Evolutionary conservation across 768 basidiomycete species (phyloP).

Genomic region (Auriscalpium vulgare): DNA sequence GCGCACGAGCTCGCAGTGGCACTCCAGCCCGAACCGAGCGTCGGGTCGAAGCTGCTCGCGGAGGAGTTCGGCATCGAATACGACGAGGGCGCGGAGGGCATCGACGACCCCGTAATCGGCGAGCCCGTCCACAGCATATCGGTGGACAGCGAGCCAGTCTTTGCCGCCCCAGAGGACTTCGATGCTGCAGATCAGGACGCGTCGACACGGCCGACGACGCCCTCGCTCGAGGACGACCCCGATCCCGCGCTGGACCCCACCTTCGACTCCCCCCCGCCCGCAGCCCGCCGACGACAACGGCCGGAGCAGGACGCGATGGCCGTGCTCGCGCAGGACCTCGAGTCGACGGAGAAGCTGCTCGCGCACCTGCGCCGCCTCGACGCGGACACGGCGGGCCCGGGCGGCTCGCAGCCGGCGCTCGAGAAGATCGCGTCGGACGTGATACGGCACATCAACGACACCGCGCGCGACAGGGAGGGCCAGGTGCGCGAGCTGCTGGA

Average conservation of each 20-base stretch:
- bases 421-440: conserved; percentile 70
- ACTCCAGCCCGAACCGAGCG: conserved; percentile 79
- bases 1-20: conserved; percentile 85
- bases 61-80: conserved; percentile 90
- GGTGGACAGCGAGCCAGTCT: conserved; percentile 21
- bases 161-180: conserved; percentile 24
- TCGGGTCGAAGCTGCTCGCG: conserved; percentile 68
- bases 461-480: conserved; percentile 66
- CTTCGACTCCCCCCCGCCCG: conserved; percentile 30
- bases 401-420: conserved; percentile 28
- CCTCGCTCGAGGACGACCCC: conserved; percentile 18
- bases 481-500: conserved; percentile 75
- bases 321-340: conserved; percentile 63
- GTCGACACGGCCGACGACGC: neutral
- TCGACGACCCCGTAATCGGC: conserved; percentile 39
- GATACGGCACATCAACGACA: conserved; percentile 70
- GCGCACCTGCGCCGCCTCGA: conserved; percentile 65
- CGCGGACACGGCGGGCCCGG: conserved; percentile 25
- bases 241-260: conserved; percentile 34
- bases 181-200: conserved; percentile 14
- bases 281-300: conserved; percentile 25
- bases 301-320: conserved; percentile 57
- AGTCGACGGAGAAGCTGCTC: conserved; percentile 73
- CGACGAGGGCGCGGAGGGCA: conserved; percentile 80
- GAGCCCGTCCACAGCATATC: conserved; percentile 5